Percentiles rank a stretch among this genome's conserved stretches.
Evolutionary conservation across 257 asterid genomes (phyloP).

Genomic region (Solanum tarijense): DNA sequence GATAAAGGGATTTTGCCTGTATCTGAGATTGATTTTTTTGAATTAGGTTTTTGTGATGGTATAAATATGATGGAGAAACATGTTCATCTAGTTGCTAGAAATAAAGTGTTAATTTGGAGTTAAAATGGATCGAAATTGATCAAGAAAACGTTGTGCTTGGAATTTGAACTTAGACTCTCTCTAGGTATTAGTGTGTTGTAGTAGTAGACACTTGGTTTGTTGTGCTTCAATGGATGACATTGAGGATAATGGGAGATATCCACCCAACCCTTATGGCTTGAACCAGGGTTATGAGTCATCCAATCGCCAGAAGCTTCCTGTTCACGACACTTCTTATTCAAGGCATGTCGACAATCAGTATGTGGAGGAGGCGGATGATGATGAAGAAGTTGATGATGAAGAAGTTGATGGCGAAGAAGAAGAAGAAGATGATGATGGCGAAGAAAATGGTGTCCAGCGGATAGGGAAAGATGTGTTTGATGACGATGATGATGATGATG

Average conservation of each 20-base stretch:
- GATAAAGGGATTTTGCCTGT: background rate
- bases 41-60: background rate
- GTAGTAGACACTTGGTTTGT: slow-evolving; percentile 1
- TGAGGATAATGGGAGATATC: slow-evolving; percentile 42
- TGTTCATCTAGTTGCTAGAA: background rate
- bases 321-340: slow-evolving; percentile 6
- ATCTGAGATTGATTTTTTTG: background rate
- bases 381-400: slow-evolving; percentile 22
- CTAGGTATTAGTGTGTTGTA: background rate
- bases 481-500: slow-evolving; percentile 34
- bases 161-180: background rate
- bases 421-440: slow-evolving; percentile 30
- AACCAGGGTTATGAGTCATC: slow-evolving; percentile 18
- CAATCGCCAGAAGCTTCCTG: slow-evolving; percentile 26
- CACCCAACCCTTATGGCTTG: slow-evolving; percentile 24
- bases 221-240: slow-evolving; percentile 46
- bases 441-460: slow-evolving; percentile 38
- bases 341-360: slow-evolving; percentile 20
- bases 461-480: slow-evolving; percentile 22
- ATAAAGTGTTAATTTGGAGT: background rate
- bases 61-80: background rate
- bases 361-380: slow-evolving; percentile 19
- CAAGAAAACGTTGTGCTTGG: background rate
- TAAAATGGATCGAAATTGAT: background rate
- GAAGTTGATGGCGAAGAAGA: background rate